These are phyloP conservation scores for Aspergillus mulundensis DNA, from an alignment of 495 filamentous ascomycete genomes.

Conservation along the genomic window DNA sequence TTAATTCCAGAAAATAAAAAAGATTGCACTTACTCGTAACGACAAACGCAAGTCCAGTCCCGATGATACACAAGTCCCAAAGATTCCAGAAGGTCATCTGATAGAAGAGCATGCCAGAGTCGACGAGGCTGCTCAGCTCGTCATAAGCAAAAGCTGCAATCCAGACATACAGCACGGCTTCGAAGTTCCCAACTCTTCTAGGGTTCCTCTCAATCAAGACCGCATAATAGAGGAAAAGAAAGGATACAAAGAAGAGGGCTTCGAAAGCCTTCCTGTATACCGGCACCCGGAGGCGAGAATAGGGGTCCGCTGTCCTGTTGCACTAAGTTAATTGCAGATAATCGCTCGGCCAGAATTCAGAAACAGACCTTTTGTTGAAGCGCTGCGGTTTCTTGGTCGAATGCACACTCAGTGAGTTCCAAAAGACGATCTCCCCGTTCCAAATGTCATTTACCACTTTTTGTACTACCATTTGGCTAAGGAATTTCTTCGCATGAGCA, in stretches of 20 bases:
- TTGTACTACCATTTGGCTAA: conserved; percentile 81
- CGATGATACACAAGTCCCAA: conserved; percentile 84
- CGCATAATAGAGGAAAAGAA: conserved; percentile 77
- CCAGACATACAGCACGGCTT: conserved; percentile 58
- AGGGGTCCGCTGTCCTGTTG: conserved; percentile 66
- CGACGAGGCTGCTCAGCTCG: conserved; percentile 74
- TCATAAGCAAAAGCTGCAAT: conserved; percentile 87
- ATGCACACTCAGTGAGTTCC: conserved; percentile 73
- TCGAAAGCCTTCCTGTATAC: conserved; percentile 89
- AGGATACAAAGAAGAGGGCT: conserved; percentile 77
- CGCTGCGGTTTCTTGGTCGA: conserved; percentile 76
- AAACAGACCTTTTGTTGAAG: conserved; percentile 61
- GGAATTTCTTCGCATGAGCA: conserved; percentile 84
- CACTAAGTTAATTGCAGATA: not conserved
- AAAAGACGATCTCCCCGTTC: conserved; percentile 89
- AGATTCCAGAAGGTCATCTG: conserved; percentile 85
- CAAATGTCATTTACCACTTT: conserved; percentile 86
- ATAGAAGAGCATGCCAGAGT: conserved; percentile 81
- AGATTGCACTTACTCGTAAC: conserved; percentile 57
- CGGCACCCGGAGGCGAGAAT: conserved; percentile 81
- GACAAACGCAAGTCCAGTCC: conserved; percentile 72
- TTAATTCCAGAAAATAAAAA: not conserved
- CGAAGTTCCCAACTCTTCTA: conserved; percentile 45
- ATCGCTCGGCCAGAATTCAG: not conserved
- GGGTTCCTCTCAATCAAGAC: conserved; percentile 65